These are phyloP conservation scores for Hypoxylon sp. DNA, from an alignment of 2,329 filamentous ascomycete genomes.

Conservation along the genomic window DNA sequence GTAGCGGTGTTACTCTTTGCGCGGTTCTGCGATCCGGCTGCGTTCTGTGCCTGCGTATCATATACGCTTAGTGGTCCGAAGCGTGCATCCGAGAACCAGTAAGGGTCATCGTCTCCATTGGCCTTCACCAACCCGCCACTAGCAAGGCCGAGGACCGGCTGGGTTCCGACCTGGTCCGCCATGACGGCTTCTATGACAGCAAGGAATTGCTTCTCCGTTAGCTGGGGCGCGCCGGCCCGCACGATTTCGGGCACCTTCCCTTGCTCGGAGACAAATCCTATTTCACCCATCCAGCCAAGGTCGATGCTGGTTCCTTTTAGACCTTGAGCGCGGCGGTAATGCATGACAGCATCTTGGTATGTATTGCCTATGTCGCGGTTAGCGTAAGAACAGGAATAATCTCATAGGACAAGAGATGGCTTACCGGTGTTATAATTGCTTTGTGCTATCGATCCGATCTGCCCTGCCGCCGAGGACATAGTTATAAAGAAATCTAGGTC, in stretches of 20 bases:
- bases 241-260: conserved; percentile 53
- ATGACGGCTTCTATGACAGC: conserved; percentile 49
- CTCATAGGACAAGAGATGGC: background rate
- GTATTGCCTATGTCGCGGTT: conserved; percentile 44
- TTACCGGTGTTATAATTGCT: conserved; percentile 52
- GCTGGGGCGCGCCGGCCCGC: conserved; percentile 49
- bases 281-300: conserved; percentile 51
- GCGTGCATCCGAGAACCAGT: conserved; percentile 53
- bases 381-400: background rate
- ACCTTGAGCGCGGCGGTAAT: conserved; percentile 50
- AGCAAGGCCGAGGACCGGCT: conserved; percentile 50
- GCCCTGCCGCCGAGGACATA: conserved; percentile 50
- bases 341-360: conserved; percentile 51
- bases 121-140: conserved; percentile 51
- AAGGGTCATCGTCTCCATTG: conserved; percentile 51
- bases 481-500: conserved; percentile 54
- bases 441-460: conserved; percentile 53
- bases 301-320: conserved; percentile 49
- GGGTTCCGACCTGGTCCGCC: conserved; percentile 38
- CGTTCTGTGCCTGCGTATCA: conserved; percentile 44
- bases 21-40: conserved; percentile 25
- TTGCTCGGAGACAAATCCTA: conserved; percentile 51
- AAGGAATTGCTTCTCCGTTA: conserved; percentile 47
- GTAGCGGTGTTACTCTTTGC: conserved; percentile 37
- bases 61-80: conserved; percentile 49